Percentiles rank a stretch among this genome's conserved stretches.
These are phyloP conservation scores for Hypoxylon perforatum DNA, from an alignment of 495 filamentous ascomycete genomes.

Conservation along the genomic window DNA sequence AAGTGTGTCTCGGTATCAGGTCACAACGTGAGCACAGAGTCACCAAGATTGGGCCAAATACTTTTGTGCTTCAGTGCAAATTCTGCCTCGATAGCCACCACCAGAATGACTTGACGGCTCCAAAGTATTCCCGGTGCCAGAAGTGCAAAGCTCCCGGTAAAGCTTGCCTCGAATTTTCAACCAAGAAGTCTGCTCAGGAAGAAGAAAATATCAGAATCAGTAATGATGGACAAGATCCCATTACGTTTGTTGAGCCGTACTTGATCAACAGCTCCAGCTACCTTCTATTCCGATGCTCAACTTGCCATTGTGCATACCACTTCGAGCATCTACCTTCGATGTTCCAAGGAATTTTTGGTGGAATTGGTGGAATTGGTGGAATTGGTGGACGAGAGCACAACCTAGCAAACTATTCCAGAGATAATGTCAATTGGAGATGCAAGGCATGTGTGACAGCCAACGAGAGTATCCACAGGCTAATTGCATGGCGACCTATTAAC, in stretches of 20 bases:
- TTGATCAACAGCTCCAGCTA: conserved; percentile 79
- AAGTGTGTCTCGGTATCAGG: conserved; percentile 80
- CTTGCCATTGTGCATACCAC: conserved; percentile 84
- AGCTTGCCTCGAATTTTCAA: conserved; percentile 75
- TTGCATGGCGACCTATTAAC: conserved; percentile 85
- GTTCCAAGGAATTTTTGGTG: no score
- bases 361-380: conserved; percentile 53
- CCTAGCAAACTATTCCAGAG: conserved; percentile 66
- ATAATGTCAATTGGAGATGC: conserved; percentile 71
- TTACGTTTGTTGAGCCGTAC: conserved; percentile 67
- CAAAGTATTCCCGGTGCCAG: conserved; percentile 76
- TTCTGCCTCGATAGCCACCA: conserved; percentile 76
- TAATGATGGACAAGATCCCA: conserved; percentile 81
- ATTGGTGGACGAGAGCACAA: conserved; percentile 51
- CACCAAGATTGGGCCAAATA: conserved; percentile 81
- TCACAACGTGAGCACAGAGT: conserved; percentile 84
- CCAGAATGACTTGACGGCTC: conserved; percentile 74
- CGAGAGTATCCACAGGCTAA: conserved; percentile 73
- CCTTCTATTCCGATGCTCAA: conserved; percentile 82
- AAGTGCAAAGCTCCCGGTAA: conserved; percentile 69
- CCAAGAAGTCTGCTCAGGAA: conserved; percentile 74
- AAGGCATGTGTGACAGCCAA: conserved; percentile 71
- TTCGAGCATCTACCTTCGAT: conserved; percentile 77
- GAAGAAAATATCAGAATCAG: conserved; percentile 83
- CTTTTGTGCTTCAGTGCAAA: conserved; percentile 90